These are phyloP conservation scores for Leccinum pellstonianum DNA, from an alignment of 768 basidiomycete species.

Conservation along the genomic window DNA sequence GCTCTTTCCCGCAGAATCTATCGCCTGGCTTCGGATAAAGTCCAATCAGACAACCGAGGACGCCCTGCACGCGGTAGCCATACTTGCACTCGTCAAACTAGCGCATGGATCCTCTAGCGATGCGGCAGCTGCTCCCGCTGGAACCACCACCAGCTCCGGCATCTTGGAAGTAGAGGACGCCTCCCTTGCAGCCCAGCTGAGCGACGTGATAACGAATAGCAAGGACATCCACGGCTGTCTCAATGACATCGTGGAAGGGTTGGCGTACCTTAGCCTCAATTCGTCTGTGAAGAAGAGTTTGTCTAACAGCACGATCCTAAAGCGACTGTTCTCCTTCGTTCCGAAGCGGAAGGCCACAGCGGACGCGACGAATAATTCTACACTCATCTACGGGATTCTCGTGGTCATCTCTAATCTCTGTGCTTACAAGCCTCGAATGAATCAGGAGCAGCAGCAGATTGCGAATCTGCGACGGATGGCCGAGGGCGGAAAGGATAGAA, in stretches of 20 bases:
- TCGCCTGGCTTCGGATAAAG: constrained; percentile 66
- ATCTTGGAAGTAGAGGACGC: constrained; percentile 33
- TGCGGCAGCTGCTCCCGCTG: constrained; percentile 22
- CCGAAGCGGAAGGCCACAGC: constrained; percentile 44
- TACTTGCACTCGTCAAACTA: constrained; percentile 78
- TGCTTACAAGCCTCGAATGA: constrained; percentile 65
- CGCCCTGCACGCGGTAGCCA: constrained; percentile 57
- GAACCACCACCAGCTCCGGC: constrained; percentile 11
- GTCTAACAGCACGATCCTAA: constrained; percentile 57
- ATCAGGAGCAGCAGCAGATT: constrained; percentile 80
- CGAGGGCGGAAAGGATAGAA: constrained; percentile 37
- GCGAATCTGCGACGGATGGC: constrained; percentile 80
- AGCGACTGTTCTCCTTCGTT: constrained; percentile 53
- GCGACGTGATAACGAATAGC: constrained; percentile 46
- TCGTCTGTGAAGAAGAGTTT: constrained; percentile 62
- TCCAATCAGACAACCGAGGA: constrained; percentile 47
- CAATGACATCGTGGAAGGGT: constrained; percentile 73
- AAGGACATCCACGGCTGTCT: constrained; percentile 41
- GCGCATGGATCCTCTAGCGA: constrained; percentile 56
- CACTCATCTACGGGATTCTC: constrained; percentile 75
- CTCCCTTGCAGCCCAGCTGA: constrained; percentile 54
- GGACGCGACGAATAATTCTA: constrained; percentile 38
- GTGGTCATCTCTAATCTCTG: constrained; percentile 76
- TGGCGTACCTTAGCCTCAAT: constrained; percentile 77
- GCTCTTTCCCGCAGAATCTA: constrained; percentile 52